These are phyloP conservation scores for Omphalotus guepiniiformis DNA, from an alignment of 768 basidiomycete genomes.

Conservation along the genomic window DNA sequence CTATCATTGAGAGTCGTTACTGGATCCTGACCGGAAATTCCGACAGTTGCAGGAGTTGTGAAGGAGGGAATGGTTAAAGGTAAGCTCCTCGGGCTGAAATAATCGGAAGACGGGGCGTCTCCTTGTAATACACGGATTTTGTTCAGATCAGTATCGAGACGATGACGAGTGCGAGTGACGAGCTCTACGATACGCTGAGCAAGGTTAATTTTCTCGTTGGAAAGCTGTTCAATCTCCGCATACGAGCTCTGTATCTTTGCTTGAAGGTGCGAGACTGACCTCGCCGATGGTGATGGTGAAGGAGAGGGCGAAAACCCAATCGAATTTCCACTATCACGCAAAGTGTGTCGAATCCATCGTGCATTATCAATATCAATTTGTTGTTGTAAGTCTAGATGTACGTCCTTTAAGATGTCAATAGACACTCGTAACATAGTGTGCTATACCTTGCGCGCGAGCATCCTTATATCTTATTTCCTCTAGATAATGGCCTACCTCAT, in stretches of 20 bases:
- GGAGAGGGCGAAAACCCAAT: slow-evolving; percentile 21
- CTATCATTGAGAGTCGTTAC: slow-evolving; percentile 3
- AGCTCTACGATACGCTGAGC: slow-evolving; percentile 46
- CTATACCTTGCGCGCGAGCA: slow-evolving; percentile 35
- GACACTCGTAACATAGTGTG: neutral
- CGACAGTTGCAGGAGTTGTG: neutral
- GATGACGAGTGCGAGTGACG: slow-evolving; percentile 40
- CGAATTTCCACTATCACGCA: slow-evolving; percentile 23
- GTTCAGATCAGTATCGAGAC: slow-evolving; percentile 48
- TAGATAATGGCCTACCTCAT: slow-evolving; percentile 47
- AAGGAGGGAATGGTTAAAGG: neutral
- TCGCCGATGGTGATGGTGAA: slow-evolving; percentile 35
- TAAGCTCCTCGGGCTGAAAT: neutral
- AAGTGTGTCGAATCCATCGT: slow-evolving; percentile 45
- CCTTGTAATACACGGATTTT: slow-evolving; percentile 46
- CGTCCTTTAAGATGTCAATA: too few relatives aligned
- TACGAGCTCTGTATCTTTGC: slow-evolving; percentile 40
- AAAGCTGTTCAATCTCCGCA: slow-evolving; percentile 40
- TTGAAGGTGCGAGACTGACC: slow-evolving; percentile 29
- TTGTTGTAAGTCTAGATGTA: slow-evolving; percentile 39
- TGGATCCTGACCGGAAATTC: neutral
- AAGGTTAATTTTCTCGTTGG: slow-evolving; percentile 42
- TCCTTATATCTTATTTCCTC: slow-evolving; percentile 50
- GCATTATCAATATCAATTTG: slow-evolving; percentile 47
- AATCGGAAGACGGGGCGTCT: slow-evolving; percentile 24